Conservation (phyloP, 257 asterid species). For the Mentha longifolia region DNA sequence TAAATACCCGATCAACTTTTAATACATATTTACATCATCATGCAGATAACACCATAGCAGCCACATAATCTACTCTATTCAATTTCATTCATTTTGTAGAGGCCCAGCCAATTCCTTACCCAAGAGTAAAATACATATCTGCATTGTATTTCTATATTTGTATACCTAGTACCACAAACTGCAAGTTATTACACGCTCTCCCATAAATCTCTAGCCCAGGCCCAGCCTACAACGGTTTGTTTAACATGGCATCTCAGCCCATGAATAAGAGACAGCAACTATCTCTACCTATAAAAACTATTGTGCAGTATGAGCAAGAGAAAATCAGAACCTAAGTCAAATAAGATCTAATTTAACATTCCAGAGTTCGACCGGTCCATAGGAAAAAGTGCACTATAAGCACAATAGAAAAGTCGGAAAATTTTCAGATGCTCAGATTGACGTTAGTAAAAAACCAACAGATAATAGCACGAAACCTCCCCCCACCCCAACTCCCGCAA, state of each 20-base stretch:
- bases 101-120: not conserved
- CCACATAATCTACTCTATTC: not conserved
- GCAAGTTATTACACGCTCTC: conserved; percentile 14
- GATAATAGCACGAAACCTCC: not conserved
- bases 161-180: not conserved
- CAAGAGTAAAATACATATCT: not conserved
- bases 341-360: not conserved
- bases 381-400: not conserved
- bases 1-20: too few species aligned
- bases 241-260: conserved; percentile 3
- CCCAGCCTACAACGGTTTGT: not conserved
- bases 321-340: conserved; percentile 1
- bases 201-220: not conserved
- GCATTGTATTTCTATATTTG: not conserved
- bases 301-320: not conserved
- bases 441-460: conserved; percentile 6
- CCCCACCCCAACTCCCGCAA: too few species aligned
- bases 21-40: not conserved
- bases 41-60: not conserved
- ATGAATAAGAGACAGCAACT: not conserved
- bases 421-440: too few species aligned
- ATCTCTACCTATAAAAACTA: conserved; percentile 2
- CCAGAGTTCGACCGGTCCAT: not conserved
- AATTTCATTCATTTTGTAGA: conserved; percentile 9
- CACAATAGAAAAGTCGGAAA: conserved; percentile 5